Base-by-base conservation (phyloP, 1,284 basidiomycete genomes). In the Trichosporon sp. region DNA sequence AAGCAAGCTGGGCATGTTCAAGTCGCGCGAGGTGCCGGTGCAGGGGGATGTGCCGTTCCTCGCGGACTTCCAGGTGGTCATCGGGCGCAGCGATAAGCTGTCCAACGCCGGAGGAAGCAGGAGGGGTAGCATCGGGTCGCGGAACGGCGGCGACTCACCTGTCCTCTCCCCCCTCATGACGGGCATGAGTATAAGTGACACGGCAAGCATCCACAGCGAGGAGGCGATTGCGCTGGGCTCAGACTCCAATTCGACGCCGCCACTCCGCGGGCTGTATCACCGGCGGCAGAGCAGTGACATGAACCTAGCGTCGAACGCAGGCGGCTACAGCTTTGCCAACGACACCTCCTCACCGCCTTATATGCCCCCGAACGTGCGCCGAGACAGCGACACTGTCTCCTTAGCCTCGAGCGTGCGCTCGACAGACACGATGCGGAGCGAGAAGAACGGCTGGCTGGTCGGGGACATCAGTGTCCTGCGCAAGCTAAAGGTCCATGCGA, bases 401-500 rank as follows among this genome's bases (percentile, higher is more conserved):
- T 49, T 65, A 27, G 56, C 54, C 19, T 68, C 66, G 2, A 52
- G 59, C 32, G 32, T 54, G 37, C 60, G 63, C 54, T 64, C 62
- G 21, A 61, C 34, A 0, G 65, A 67, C 23, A 54, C 37, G 52
- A 31, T 16, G 11, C 59, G 66, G 49, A 57, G 61, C 10, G 74
- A 74, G 46, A 74, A 73, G 57, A 58, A 61, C 14, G 73, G 68
- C 4, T 79, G 77, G 77, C 64, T 81, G 34, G 71, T 75, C 31
- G 78, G 78, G 11, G 75, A 78, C 65, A 64, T 81, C 23, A 64
- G 63, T 23, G 70, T 70, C 13, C 69, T 70, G 21, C 65, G 73
- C 27, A 60, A 63, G 19, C 61, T 81, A 64, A 69, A 76, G 36
- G 69, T 81, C 0, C 74, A 77, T 59, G 78, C 76, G 19, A 79